Percentiles rank a stretch among this genome's conserved stretches.
These are phyloP conservation scores for Lepidopterella palustris DNA, from an alignment of 495 filamentous ascomycete species.

Conservation along the genomic window DNA sequence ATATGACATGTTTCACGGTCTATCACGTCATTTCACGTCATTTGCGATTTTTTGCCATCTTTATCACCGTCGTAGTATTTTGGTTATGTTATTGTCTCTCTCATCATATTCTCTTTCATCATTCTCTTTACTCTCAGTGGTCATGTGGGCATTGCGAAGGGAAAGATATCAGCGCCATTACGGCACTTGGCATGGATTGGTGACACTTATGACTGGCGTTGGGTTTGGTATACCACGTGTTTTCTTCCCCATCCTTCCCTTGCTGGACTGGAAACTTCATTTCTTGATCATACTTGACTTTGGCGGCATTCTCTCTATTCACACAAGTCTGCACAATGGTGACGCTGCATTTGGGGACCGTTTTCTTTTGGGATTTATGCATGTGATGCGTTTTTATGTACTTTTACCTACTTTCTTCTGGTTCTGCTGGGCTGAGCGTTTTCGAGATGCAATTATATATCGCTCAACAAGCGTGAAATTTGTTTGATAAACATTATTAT, in stretches of 20 bases:
- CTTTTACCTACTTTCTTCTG: too few species aligned
- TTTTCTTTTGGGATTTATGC: too few species aligned
- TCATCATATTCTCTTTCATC: background rate
- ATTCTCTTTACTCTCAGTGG: background rate
- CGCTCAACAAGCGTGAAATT: too few species aligned
- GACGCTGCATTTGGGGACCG: too few species aligned
- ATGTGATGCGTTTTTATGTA: too few species aligned
- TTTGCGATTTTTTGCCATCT: background rate
- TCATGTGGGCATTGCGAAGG: background rate
- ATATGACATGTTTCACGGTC: background rate
- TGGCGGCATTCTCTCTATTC: too few species aligned
- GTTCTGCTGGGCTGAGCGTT: too few species aligned
- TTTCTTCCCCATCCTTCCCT: background rate
- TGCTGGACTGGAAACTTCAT: background rate
- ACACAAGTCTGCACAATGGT: too few species aligned
- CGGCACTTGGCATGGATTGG: background rate
- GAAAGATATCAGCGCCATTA: background rate
- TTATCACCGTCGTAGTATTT: background rate
- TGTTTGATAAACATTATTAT: too few species aligned
- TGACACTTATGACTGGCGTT: background rate
- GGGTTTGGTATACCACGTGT: background rate
- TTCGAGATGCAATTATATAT: too few species aligned
- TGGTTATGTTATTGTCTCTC: background rate
- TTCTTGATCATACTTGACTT: too few species aligned
- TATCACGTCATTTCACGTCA: background rate